These are phyloP conservation scores for Lentinus brumalis DNA, from an alignment of 768 basidiomycete genomes.

Conservation along the genomic window DNA sequence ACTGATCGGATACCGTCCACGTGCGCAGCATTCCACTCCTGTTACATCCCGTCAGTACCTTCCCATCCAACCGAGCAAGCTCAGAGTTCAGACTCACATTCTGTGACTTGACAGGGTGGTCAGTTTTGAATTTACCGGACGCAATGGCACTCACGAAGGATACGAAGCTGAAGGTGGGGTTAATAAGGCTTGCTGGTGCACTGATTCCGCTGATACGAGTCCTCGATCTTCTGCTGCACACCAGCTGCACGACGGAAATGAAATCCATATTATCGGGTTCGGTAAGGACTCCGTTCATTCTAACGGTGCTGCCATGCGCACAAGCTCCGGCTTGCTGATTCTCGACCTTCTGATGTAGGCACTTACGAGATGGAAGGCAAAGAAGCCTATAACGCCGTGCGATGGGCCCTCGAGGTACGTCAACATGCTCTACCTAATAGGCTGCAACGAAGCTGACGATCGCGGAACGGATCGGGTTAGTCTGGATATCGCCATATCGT, in stretches of 20 bases:
- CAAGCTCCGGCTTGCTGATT: neutral
- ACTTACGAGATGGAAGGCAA: slow-evolving; percentile 66
- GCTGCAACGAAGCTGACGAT: slow-evolving; percentile 10
- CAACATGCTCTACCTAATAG: slow-evolving; percentile 3
- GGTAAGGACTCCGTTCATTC: slow-evolving; percentile 36
- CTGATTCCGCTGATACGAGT: neutral
- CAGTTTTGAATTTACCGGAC: neutral
- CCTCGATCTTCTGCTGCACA: neutral
- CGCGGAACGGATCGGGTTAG: slow-evolving; percentile 30
- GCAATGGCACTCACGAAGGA: slow-evolving; percentile 22
- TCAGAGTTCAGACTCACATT: too few species aligned
- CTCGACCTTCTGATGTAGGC: slow-evolving; percentile 30
- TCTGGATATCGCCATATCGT: slow-evolving; percentile 68
- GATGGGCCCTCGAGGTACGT: slow-evolving; percentile 61
- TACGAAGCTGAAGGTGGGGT: slow-evolving; percentile 29
- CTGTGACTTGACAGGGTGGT: too few species aligned
- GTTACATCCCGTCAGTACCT: too few species aligned
- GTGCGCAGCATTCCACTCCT: too few species aligned
- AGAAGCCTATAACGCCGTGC: slow-evolving; percentile 57
- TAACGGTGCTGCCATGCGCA: neutral
- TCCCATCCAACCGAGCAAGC: too few species aligned
- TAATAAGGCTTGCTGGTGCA: neutral
- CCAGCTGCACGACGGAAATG: slow-evolving; percentile 52
- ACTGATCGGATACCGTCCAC: too few species aligned
- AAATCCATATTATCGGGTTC: slow-evolving; percentile 62